Percentiles rank a stretch among this genome's conserved stretches.
Evolutionary conservation across 495 filamentous ascomycete species (phyloP).

Genomic region (Evernia prunastri): DNA sequence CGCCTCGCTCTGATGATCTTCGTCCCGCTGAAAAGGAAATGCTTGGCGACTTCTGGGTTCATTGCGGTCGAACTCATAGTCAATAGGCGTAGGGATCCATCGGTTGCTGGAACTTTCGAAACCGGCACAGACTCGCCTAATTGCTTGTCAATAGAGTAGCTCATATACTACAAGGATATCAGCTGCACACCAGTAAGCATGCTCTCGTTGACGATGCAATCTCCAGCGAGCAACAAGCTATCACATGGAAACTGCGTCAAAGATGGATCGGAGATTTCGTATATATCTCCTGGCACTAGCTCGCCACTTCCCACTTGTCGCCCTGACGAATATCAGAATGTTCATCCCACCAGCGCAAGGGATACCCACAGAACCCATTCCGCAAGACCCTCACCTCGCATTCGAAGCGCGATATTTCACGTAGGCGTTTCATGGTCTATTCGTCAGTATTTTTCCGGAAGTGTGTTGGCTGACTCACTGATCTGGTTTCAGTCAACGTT

Average conservation of each 20-base stretch:
- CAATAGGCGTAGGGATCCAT: slow-evolving; percentile 67
- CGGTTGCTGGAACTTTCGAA: slow-evolving; percentile 80
- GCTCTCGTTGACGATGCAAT: slow-evolving; percentile 98
- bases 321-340: slow-evolving; percentile 46
- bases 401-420: slow-evolving; percentile 89
- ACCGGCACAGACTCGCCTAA: slow-evolving; percentile 92
- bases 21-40: slow-evolving; percentile 90
- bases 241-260: slow-evolving; percentile 90
- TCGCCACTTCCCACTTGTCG: slow-evolving; percentile 78
- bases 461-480: slow-evolving; percentile 43
- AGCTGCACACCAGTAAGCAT: slow-evolving; percentile 77
- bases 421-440: slow-evolving; percentile 81
- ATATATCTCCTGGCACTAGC: slow-evolving; percentile 92
- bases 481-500: slow-evolving; percentile 82
- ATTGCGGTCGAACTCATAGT: slow-evolving; percentile 73
- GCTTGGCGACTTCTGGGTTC: slow-evolving; percentile 69
- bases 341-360: background rate
- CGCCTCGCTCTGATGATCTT: slow-evolving; percentile 87
- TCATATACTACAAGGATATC: background rate
- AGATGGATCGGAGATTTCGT: slow-evolving; percentile 94
- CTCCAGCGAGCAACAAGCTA: slow-evolving; percentile 83
- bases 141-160: slow-evolving; percentile 24
- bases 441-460: slow-evolving; percentile 21
- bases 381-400: slow-evolving; percentile 90
- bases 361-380: slow-evolving; percentile 80